A percentile compares a stretch with the other conserved stretches of the same genome.
Conservation (phyloP, 2,329 filamentous ascomycete species). For the Ophiostoma piceae region DNA sequence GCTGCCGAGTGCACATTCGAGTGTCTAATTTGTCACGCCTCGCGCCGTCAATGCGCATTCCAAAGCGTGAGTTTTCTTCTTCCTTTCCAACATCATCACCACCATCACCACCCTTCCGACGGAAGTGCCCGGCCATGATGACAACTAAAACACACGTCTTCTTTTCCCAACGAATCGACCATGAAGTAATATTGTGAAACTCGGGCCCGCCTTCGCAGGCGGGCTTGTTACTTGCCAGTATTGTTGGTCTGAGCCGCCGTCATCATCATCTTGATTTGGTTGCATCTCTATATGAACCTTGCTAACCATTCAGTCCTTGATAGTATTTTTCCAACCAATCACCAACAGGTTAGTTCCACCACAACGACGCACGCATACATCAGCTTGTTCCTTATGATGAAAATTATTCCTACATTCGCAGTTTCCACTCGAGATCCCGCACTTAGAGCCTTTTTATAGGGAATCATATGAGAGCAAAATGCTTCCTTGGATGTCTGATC, state of each 20-base stretch:
- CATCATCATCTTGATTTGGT: not conserved
- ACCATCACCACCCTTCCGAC: not conserved
- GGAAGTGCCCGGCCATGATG: slow-evolving; percentile 54
- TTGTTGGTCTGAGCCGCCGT: slow-evolving; percentile 35
- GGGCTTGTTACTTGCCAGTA: slow-evolving; percentile 90
- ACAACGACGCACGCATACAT: slow-evolving; percentile 14
- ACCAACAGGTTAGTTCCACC: slow-evolving; percentile 4
- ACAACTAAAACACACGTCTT: slow-evolving; percentile 66
- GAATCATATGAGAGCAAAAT: slow-evolving; percentile 61
- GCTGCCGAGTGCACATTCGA: not conserved
- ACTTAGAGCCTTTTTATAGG: slow-evolving; percentile 54
- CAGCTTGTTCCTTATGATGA: slow-evolving; percentile 54
- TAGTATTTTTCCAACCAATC: not conserved
- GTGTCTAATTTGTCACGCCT: not conserved
- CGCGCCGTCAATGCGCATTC: not conserved
- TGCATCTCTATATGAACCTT: not conserved
- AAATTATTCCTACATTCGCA: slow-evolving; percentile 74
- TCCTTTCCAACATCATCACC: not conserved
- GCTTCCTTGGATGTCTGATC: slow-evolving; percentile 68
- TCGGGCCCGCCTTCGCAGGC: slow-evolving; percentile 51
- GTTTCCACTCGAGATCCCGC: slow-evolving; percentile 71
- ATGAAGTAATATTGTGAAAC: slow-evolving; percentile 70
- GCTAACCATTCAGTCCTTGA: slow-evolving; percentile 16
- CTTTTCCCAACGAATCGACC: slow-evolving; percentile 85
- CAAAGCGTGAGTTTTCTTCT: slow-evolving; percentile 18